Evolutionary conservation across 2,329 filamentous ascomycete genomes (phyloP), one percentile per base, ranked within the genome.

Genomic region (Didymella lethalis): DNA sequence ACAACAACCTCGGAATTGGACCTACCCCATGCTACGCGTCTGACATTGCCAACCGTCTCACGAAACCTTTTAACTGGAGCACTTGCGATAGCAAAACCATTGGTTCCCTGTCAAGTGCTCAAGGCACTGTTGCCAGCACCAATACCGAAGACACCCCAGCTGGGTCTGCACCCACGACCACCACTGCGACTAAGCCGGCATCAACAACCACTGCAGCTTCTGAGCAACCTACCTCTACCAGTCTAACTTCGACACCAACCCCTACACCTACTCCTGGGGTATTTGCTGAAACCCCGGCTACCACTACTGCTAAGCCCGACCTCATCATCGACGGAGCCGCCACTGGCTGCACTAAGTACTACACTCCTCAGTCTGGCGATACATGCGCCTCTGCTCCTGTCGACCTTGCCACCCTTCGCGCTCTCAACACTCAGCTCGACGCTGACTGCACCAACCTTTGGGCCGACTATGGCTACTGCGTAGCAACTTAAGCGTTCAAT

Each of bases 41-140:
- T 18, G 83, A 85, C 61, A 74, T 85, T 62, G 83, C 84, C 47
- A 84, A 83, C 65, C 74, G 81, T 44, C 70, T 83, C 41, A 70
- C 16, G 78, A 80, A 12, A 71, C 72, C 36, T 38, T 64, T 63
- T 23, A 52, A 58, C 10, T 48, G 40, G 29, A 62, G 61, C 46
- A n/a, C 23, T 14, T 73, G 71, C 56, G 55, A 67, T 41, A 55
- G 43, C 20, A 57, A 56, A 26, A 34, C 51, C 20, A 44, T 60
- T n/a, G 48, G 49, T 8, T 49, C 45, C 3, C 56, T 58, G 1
- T 44, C 45, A 5, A 46, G 56, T 34, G 46, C 56, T 14, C 56
- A 58, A 23, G 55, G 46, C 12, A 49, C 47, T 45, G 50, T 46
- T 5, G 23, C 31, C 36, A 40, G 46, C 25, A 32, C 18, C 34